Conservation (phyloP, 805 yeast species). For the Ogataea paraovalis region DNA sequence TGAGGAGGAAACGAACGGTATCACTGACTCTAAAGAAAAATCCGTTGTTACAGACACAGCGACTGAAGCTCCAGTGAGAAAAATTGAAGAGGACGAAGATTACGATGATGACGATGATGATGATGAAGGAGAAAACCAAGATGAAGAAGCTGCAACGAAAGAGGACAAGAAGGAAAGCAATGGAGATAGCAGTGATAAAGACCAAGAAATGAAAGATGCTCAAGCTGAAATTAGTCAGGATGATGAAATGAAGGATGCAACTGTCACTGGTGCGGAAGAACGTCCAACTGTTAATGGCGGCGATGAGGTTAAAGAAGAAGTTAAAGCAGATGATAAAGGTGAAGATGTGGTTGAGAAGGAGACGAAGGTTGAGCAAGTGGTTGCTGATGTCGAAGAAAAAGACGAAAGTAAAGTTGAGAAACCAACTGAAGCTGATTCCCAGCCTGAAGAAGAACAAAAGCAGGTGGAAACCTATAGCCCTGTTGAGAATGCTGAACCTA, state of each 20-base stretch:
- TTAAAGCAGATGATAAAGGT: not conserved
- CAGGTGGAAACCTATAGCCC: too few species aligned
- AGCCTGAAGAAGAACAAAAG: too few species aligned
- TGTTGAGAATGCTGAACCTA: not conserved
- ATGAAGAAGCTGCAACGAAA: not conserved
- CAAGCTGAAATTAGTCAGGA: not conserved
- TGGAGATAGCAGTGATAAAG: not conserved
- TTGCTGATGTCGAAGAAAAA: not conserved
- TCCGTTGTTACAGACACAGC: not conserved
- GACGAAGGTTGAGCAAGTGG: not conserved
- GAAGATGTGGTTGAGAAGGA: not conserved
- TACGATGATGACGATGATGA: constrained; percentile 31
- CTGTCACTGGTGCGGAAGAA: not conserved
- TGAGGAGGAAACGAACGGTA: constrained; percentile 20
- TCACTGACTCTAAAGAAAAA: constrained; percentile 12
- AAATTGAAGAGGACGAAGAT: constrained; percentile 35
- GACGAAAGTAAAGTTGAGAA: not conserved
- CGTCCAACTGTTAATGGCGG: not conserved
- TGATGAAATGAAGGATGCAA: not conserved
- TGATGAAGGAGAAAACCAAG: not conserved
- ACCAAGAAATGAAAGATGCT: not conserved
- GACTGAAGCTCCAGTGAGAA: constrained; percentile 29
- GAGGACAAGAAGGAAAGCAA: not conserved
- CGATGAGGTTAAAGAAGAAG: not conserved
- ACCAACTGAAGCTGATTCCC: not conserved